A percentile compares a stretch with the other conserved stretches of the same genome.
Conservation (phyloP, 192 early-diverging fungal species). For the Paraglomus brasilianum region DNA sequence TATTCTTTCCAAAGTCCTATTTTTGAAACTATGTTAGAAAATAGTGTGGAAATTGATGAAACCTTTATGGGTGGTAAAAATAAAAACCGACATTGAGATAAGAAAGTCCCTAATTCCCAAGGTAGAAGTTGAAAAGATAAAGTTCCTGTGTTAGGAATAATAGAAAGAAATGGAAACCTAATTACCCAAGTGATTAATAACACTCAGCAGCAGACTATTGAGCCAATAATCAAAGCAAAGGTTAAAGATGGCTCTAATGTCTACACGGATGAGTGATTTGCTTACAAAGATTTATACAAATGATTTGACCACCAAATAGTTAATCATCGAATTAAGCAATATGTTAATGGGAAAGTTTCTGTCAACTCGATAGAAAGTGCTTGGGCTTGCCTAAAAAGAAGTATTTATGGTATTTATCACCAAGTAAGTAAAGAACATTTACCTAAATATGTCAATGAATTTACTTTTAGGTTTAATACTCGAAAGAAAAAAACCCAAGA, state of each 20-base stretch:
- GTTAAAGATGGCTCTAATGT: slow-evolving; percentile 1
- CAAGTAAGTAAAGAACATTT: slow-evolving; percentile 4
- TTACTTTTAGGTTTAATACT: slow-evolving; percentile 13
- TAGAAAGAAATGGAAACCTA: slow-evolving; percentile 8
- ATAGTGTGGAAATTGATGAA: slow-evolving; percentile 9
- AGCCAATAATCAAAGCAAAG: slow-evolving; percentile 7
- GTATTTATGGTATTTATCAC: slow-evolving; percentile 2
- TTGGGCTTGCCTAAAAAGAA: background rate
- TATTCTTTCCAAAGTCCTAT: background rate
- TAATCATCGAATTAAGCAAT: slow-evolving; percentile 17
- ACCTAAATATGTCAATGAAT: background rate
- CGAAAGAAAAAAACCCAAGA: background rate
- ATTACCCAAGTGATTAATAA: slow-evolving; percentile 6
- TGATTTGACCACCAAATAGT: slow-evolving; percentile 7
- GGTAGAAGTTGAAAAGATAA: slow-evolving; percentile 4
- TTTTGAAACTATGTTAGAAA: slow-evolving; percentile 16
- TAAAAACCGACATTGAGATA: slow-evolving; percentile 2
- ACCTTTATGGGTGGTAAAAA: slow-evolving; percentile 4
- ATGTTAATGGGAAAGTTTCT: slow-evolving; percentile 4
- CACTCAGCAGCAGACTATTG: background rate
- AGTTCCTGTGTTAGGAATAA: slow-evolving; percentile 18
- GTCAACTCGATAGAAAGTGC: slow-evolving; percentile 4
- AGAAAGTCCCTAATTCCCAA: slow-evolving; percentile 10
- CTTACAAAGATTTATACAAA: slow-evolving; percentile 9
- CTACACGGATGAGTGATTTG: slow-evolving; percentile 9